These are phyloP conservation scores for Xylariaceae sp. DNA, from an alignment of 2,329 filamentous ascomycete genomes.

Conservation along the genomic window DNA sequence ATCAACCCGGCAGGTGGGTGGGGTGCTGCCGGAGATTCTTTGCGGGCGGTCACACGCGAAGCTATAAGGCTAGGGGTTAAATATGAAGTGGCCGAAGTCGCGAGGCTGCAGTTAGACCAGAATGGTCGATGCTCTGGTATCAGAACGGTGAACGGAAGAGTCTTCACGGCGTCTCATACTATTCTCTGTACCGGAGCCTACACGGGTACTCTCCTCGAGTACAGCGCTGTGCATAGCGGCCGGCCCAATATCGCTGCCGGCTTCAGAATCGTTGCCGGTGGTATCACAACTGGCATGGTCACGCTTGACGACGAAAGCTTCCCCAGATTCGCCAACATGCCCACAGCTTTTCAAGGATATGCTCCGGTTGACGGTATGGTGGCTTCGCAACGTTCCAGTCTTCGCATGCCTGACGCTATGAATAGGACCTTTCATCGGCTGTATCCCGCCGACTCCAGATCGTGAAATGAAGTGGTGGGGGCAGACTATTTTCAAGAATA, in stretches of 20 bases:
- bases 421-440: constrained; percentile 55
- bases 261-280: constrained; percentile 46
- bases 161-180: constrained; percentile 41
- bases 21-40: constrained; percentile 50
- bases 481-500: constrained; percentile 57
- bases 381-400: not conserved
- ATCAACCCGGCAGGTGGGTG: constrained; percentile 53
- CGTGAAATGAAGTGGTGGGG: constrained; percentile 60
- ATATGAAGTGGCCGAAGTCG: constrained; percentile 46
- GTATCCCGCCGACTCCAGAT: constrained; percentile 51
- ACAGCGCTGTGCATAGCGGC: constrained; percentile 40
- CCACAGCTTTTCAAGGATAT: constrained; percentile 16
- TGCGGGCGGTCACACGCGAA: constrained; percentile 44
- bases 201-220: constrained; percentile 45
- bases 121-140: constrained; percentile 37
- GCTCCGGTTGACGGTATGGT: constrained; percentile 7
- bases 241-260: constrained; percentile 43
- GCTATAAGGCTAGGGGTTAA: constrained; percentile 47
- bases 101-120: constrained; percentile 36
- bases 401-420: not conserved
- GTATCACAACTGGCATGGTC: constrained; percentile 35
- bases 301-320: constrained; percentile 12
- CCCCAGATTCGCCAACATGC: constrained; percentile 13
- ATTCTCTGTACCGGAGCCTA: constrained; percentile 47
- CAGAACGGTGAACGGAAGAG: constrained; percentile 35